A percentile compares a stretch with the other conserved stretches of the same genome.
phyloP scores from a whole-genome alignment of 1,284 basidiomycete species.

The Trametes pubescens region DNA sequence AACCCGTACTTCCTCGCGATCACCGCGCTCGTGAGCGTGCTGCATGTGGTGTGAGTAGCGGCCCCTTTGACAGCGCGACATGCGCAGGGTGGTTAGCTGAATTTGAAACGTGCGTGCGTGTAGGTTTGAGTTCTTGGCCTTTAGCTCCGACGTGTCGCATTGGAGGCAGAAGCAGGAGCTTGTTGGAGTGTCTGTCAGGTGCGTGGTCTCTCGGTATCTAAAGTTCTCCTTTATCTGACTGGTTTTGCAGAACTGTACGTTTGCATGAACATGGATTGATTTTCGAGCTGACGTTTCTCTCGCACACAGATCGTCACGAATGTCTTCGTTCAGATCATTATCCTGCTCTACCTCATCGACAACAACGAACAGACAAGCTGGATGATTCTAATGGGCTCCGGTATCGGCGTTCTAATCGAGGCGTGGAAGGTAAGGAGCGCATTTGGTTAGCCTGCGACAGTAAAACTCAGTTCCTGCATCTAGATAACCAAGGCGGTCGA shows the following conservation, averaged over 20 bases:
- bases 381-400: slow-evolving; percentile 94
- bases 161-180: slow-evolving; percentile 94
- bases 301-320: slow-evolving; percentile 84
- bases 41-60: slow-evolving; percentile 82
- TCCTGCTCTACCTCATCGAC: slow-evolving; percentile 94
- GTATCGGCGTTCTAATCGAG: slow-evolving; percentile 89
- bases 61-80: neutral
- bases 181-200: slow-evolving; percentile 86
- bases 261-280: no score
- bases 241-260: slow-evolving; percentile 51
- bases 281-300: slow-evolving; percentile 2
- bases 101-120: neutral
- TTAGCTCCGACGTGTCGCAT: slow-evolving; percentile 93
- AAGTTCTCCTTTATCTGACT: slow-evolving; percentile 7
- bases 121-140: slow-evolving; percentile 94
- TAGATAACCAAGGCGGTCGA: slow-evolving; percentile 90
- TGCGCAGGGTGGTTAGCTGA: slow-evolving; percentile 1
- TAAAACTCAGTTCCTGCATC: neutral
- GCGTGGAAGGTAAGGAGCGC: slow-evolving; percentile 85
- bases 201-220: slow-evolving; percentile 32
- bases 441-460: neutral
- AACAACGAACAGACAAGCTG: slow-evolving; percentile 95
- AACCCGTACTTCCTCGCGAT: slow-evolving; percentile 90
- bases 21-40: slow-evolving; percentile 82
- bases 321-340: slow-evolving; percentile 89